Percentiles rank a stretch among this genome's conserved stretches.
Evolutionary conservation across 768 basidiomycete genomes (phyloP).

Genomic region (Agrocybe praecox): DNA sequence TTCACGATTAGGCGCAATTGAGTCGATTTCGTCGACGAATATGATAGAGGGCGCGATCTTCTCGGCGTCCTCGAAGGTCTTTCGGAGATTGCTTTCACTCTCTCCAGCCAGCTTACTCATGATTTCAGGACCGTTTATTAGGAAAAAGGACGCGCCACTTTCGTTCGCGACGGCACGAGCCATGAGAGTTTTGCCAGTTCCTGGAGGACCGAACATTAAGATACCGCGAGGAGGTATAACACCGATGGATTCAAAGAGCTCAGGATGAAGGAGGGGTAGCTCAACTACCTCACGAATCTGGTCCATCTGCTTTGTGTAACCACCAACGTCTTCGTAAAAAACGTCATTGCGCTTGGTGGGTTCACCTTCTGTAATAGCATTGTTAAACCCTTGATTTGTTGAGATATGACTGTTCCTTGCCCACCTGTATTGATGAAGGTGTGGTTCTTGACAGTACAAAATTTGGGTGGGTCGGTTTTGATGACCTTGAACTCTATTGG

Average conservation of each 20-base stretch:
- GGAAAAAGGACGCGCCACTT: constrained; percentile 99
- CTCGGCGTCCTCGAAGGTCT: constrained; percentile 99
- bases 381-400: constrained; percentile 8
- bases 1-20: constrained; percentile 99
- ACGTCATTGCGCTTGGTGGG: constrained; percentile 99
- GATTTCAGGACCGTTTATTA: constrained; percentile 99
- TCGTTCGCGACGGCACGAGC: constrained; percentile 99
- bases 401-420: constrained; percentile 22
- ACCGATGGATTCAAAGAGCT: constrained; percentile 99
- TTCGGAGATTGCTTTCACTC: constrained; percentile 94
- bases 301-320: constrained; percentile 99
- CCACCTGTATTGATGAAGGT: constrained; percentile 93
- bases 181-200: constrained; percentile 99
- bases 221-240: constrained; percentile 99
- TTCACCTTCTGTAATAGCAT: constrained; percentile 76
- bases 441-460: constrained; percentile 98
- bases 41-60: constrained; percentile 99
- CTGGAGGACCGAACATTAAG: constrained; percentile 97
- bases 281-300: constrained; percentile 99
- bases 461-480: constrained; percentile 97
- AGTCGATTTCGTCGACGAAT: constrained; percentile 99
- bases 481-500: constrained; percentile 99
- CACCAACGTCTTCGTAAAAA: constrained; percentile 99
- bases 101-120: constrained; percentile 99
- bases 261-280: constrained; percentile 95